Percentiles rank a stretch among this genome's conserved stretches.
These are phyloP conservation scores for Kwoniella dendrophila DNA, from an alignment of 768 basidiomycete genomes.

Conservation along the genomic window DNA sequence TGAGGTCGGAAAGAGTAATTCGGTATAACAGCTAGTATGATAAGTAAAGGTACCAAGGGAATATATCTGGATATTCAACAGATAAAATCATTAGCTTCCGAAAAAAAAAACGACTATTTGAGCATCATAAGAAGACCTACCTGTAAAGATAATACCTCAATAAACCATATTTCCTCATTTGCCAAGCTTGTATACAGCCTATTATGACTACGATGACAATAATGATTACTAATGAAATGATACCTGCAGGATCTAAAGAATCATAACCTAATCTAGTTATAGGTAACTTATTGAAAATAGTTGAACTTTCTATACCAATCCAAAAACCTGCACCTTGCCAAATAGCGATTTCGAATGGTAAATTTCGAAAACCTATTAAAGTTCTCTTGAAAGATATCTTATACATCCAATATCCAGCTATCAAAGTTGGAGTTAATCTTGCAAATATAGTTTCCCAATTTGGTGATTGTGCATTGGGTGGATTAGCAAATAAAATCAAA, in stretches of 20 bases:
- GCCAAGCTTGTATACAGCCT: conserved; percentile 37
- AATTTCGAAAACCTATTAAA: conserved; percentile 28
- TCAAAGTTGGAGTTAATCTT: conserved; percentile 26
- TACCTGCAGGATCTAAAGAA: conserved; percentile 30
- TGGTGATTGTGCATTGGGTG: conserved; percentile 29
- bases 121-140: conserved; percentile 21
- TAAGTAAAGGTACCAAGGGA: conserved; percentile 33
- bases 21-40: conserved; percentile 40
- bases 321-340: conserved; percentile 50
- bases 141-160: conserved; percentile 40
- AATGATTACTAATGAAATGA: conserved; percentile 32
- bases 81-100: background rate
- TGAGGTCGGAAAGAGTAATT: conserved; percentile 41
- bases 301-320: conserved; percentile 44
- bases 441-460: conserved; percentile 38
- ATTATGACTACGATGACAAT: conserved; percentile 31
- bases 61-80: conserved; percentile 29
- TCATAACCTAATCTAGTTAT: conserved; percentile 39
- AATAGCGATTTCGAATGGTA: conserved; percentile 38
- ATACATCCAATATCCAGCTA: conserved; percentile 44
- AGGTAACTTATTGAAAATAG: conserved; percentile 42
- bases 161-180: conserved; percentile 35
- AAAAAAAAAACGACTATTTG: background rate
- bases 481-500: conserved; percentile 38
- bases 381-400: conserved; percentile 37